phyloP scores from a whole-genome alignment of 2,329 filamentous ascomycete genomes.

The Stachybotrys echinatus region DNA sequence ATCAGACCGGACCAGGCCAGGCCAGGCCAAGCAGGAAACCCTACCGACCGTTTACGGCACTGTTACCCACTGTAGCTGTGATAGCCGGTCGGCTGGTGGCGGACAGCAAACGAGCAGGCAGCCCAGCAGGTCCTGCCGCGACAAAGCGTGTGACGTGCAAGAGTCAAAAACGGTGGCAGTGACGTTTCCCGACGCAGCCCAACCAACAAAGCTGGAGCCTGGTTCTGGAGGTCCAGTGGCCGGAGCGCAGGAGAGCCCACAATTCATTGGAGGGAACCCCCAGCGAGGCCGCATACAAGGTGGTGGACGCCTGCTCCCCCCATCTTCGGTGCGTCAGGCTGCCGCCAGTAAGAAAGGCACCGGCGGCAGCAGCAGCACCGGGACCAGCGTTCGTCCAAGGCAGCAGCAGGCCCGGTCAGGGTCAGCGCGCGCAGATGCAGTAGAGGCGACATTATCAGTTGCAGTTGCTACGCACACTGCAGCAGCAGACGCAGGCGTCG shows the following conservation, averaged over 20 bases:
- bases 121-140: background rate
- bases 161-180: conserved; percentile 1
- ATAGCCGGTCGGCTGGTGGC: background rate
- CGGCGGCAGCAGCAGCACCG: conserved; percentile 1
- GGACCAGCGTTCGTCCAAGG: background rate
- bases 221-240: conserved; percentile 4
- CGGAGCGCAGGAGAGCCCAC: conserved; percentile 7
- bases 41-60: no score
- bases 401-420: background rate
- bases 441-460: background rate
- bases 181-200: conserved; percentile 2
- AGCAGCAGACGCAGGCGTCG: background rate
- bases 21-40: background rate
- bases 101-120: background rate
- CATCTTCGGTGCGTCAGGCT: background rate
- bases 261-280: conserved; percentile 7
- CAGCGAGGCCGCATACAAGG: no score
- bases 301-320: no score
- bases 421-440: background rate
- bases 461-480: background rate
- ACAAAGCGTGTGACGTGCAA: background rate
- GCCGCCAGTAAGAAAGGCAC: background rate
- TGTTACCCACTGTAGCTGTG: no score
- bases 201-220: conserved; percentile 5
- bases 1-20: background rate